These are phyloP conservation scores for Trypanosoma cruzi DNA, from an alignment of 208 protist genomes.

Conservation along the genomic window DNA sequence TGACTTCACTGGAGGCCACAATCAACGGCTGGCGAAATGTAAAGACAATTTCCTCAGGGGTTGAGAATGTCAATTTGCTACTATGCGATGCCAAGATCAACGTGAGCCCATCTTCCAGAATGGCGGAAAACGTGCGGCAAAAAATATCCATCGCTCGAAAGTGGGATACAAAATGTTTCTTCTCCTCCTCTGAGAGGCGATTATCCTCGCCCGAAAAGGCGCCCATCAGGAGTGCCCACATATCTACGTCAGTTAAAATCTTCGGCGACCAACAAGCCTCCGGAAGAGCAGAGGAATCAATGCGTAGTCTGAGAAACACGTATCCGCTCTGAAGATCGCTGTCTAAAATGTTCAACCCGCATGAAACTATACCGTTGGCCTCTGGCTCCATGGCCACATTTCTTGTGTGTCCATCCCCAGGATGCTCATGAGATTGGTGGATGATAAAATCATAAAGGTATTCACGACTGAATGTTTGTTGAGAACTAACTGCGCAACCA, in stretches of 20 bases:
- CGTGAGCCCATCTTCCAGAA: slow-evolving; percentile 59
- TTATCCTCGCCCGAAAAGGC: slow-evolving; percentile 63
- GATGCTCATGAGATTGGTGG: neutral
- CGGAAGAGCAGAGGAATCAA: slow-evolving; percentile 32
- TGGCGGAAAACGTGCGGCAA: slow-evolving; percentile 55
- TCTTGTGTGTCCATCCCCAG: neutral
- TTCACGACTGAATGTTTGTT: neutral
- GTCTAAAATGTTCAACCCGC: slow-evolving; percentile 74
- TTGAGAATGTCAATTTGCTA: slow-evolving; percentile 49
- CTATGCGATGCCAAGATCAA: slow-evolving; percentile 66
- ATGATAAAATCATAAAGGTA: slow-evolving; percentile 8
- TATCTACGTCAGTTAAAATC: slow-evolving; percentile 28
- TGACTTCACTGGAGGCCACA: slow-evolving; percentile 4
- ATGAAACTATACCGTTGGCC: slow-evolving; percentile 36
- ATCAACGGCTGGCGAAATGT: slow-evolving; percentile 24
- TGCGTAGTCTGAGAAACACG: slow-evolving; percentile 67
- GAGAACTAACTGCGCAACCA: slow-evolving; percentile 10
- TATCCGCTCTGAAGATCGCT: slow-evolving; percentile 72
- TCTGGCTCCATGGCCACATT: neutral
- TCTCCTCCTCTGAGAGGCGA: slow-evolving; percentile 35
- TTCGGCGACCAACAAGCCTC: slow-evolving; percentile 29
- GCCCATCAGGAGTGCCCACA: slow-evolving; percentile 59
- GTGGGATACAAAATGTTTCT: slow-evolving; percentile 46
- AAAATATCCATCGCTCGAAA: slow-evolving; percentile 67
- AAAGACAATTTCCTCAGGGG: slow-evolving; percentile 58